Evolutionary conservation across 805 yeast genomes (phyloP).

Genomic region (Candida sanyiensis): DNA sequence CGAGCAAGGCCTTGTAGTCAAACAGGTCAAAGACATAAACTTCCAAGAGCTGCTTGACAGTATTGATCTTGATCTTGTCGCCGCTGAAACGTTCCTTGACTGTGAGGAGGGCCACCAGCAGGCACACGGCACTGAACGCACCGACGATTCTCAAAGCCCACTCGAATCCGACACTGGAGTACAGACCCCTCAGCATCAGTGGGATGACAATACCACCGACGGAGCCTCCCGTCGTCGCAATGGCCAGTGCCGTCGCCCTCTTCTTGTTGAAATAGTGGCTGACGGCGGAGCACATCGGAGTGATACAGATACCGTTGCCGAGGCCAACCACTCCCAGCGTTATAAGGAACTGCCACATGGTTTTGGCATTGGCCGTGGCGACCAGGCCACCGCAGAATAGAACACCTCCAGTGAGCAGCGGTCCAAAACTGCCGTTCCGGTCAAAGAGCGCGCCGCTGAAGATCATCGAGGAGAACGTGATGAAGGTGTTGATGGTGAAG

Average conservation of each 20-base stretch:
- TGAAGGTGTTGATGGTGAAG: constrained; percentile 52
- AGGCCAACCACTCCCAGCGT: constrained; percentile 54
- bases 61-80: constrained; percentile 15
- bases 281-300: constrained; percentile 56
- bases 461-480: constrained; percentile 48
- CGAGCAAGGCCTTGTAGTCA: constrained; percentile 37
- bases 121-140: constrained; percentile 38
- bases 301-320: constrained; percentile 55
- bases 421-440: constrained; percentile 45
- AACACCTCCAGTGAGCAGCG: constrained; percentile 40
- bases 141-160: constrained; percentile 58
- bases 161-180: constrained; percentile 44
- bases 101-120: constrained; percentile 31
- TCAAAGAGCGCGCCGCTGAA: constrained; percentile 49
- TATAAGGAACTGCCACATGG: constrained; percentile 55
- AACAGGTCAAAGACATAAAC: constrained; percentile 29
- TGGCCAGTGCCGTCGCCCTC: constrained; percentile 51
- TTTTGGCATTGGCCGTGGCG: constrained; percentile 48
- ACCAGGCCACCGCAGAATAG: constrained; percentile 48
- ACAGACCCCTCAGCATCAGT: constrained; percentile 44
- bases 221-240: constrained; percentile 50
- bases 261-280: constrained; percentile 60
- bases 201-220: constrained; percentile 55
- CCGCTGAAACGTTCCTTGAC: constrained; percentile 35
- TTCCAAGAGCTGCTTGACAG: constrained; percentile 12